Conservation (phyloP, 352 stramenopile species). For the Paralagenidium karlingii region DNA sequence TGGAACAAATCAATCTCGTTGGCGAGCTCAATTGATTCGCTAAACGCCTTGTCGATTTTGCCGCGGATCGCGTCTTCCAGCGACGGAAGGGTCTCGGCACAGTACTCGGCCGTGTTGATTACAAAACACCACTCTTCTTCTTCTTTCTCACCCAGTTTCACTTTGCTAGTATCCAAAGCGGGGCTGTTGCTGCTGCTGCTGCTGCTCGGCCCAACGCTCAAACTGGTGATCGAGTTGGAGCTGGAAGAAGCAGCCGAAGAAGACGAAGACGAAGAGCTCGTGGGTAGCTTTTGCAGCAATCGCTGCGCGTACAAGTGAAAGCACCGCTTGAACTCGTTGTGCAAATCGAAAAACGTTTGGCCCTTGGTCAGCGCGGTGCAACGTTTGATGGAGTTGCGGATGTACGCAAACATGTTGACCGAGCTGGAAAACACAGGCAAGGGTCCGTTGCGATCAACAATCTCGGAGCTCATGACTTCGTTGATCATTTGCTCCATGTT, state of each 20-base stretch:
- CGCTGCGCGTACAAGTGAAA: conserved; percentile 64
- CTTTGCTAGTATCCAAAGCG: conserved; percentile 9
- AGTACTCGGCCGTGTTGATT: conserved; percentile 98
- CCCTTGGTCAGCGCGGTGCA: conserved; percentile 95
- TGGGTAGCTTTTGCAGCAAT: conserved; percentile 62
- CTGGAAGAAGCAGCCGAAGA: conserved; percentile 2
- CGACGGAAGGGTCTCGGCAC: conserved; percentile 92
- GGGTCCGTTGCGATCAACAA: conserved; percentile 91
- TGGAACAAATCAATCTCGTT: conserved; percentile 93
- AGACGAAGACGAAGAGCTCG: too few species aligned
- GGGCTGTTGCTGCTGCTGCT: conserved; percentile 1
- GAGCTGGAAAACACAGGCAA: conserved; percentile 94
- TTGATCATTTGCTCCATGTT: conserved; percentile 92
- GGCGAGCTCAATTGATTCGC: conserved; percentile 88
- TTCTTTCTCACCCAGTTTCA: conserved; percentile 79
- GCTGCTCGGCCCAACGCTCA: conserved; percentile 5
- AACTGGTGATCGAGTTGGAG: neutral
- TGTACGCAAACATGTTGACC: conserved; percentile 98
- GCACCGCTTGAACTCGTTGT: conserved; percentile 88
- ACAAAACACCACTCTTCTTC: conserved; percentile 95
- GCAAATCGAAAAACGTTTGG: conserved; percentile 95
- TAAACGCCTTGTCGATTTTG: conserved; percentile 92
- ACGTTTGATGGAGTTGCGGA: conserved; percentile 96
- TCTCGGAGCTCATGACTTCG: conserved; percentile 84
- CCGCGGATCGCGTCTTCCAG: conserved; percentile 92